Base-by-base conservation (phyloP, 208 protist genomes). In the Angomonas deanei region DNA sequence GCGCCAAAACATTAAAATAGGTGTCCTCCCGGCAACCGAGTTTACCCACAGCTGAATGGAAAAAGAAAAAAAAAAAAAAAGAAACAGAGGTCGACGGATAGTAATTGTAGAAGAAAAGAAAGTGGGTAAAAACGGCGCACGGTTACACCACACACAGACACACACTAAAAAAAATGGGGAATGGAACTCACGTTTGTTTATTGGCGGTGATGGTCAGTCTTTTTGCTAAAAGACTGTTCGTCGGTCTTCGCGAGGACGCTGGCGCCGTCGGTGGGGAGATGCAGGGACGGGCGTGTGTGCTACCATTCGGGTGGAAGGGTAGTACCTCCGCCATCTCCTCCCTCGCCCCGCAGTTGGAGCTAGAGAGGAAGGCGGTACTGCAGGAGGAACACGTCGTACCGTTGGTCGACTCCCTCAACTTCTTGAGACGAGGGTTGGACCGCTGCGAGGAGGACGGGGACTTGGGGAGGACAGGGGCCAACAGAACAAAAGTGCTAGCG, bases 361-460 rank as follows among this genome's bases (percentile, higher is more conserved):
- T 65, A 17, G 70, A 70, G 6, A 75, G 60, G 49, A 67, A 66
- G 11, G 57, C 64, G 8, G 70, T 70, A 28, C 58, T 69, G 27
- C 50, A 31, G 30, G 39, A 63, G 4, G 70, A 66, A 8, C 27
- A 28, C 3, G 15, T 33, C 5, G 23, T 17, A 24, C 31, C 39
- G 23, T 10, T 23, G 50, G 36, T 34, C 21, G 24, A 11, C 49
- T 27, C 39, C 55, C 61, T 75, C 42, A 26, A 52, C 8, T 34
- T 32, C 19, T 19, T 10, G 5, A 50, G 42, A 19, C 50, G 50
- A 24, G 28, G 28, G 50, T 34, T 56, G 27, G 50, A 56, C 21
- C 50, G 50, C 5, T 31, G 50, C 21, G 5, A 4, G 27, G 50
- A 34, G 50, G 50, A 3, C n/a, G 27, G 50, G 10, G 50, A 56